Evolutionary conservation across 1,139 yeast species (phyloP).

Genomic region (Pichia cactophila): DNA sequence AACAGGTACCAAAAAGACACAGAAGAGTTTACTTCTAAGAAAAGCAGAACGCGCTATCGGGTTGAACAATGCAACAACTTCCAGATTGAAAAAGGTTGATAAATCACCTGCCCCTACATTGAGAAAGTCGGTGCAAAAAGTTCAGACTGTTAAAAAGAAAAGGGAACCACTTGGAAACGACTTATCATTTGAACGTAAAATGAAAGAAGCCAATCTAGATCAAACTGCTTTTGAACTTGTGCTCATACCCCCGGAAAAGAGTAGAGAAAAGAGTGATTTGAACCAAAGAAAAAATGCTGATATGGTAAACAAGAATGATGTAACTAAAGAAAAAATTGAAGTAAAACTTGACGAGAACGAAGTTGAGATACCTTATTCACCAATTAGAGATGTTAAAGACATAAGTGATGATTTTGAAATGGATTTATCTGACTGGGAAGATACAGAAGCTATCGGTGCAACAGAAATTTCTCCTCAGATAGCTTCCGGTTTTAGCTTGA

Average conservation of each 20-base stretch:
- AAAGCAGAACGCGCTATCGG: slow-evolving; percentile 21
- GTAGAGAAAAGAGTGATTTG: not conserved
- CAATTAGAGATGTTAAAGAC: not conserved
- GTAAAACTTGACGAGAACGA: not conserved
- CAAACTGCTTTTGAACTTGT: slow-evolving; percentile 9
- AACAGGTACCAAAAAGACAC: slow-evolving; percentile 12
- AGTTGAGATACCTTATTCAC: not conserved
- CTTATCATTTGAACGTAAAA: not conserved
- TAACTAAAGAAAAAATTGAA: not conserved
- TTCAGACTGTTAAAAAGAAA: not conserved
- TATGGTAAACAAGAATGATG: no score
- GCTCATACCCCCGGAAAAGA: slow-evolving; percentile 3
- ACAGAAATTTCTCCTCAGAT: slow-evolving; percentile 4
- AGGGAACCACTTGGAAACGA: not conserved
- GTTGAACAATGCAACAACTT: slow-evolving; percentile 1
- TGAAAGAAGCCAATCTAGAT: slow-evolving; percentile 9
- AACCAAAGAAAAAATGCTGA: not conserved
- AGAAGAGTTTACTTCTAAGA: slow-evolving; percentile 15
- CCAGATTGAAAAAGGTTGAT: slow-evolving; percentile 4
- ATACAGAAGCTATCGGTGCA: slow-evolving; percentile 13
- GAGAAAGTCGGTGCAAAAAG: not conserved
- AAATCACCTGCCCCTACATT: not conserved
- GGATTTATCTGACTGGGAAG: slow-evolving; percentile 21
- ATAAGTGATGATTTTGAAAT: slow-evolving; percentile 5
- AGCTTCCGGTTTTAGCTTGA: slow-evolving; percentile 13